phyloP scores from a whole-genome alignment of 768 basidiomycete species.

The Rhizopogon sp. region DNA sequence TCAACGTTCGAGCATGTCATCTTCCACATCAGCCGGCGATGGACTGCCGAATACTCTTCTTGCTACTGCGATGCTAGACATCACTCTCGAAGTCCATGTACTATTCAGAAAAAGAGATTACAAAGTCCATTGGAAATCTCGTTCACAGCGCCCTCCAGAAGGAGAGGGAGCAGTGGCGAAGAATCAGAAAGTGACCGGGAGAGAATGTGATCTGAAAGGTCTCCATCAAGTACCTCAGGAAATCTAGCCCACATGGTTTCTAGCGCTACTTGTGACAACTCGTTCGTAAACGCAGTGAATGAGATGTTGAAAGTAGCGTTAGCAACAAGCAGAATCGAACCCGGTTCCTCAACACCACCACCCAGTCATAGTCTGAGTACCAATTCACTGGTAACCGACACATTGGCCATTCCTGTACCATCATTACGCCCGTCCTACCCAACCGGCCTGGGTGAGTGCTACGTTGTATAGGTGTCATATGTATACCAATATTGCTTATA shows the following conservation, averaged over 20 bases:
- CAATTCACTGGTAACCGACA: slow-evolving; percentile 38
- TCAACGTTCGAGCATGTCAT: slow-evolving; percentile 40
- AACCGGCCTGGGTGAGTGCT: slow-evolving; percentile 45
- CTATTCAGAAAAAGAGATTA: slow-evolving; percentile 50
- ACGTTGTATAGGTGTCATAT: slow-evolving; percentile 2
- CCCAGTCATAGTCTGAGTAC: slow-evolving; percentile 38
- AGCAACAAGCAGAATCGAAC: too few relatives aligned
- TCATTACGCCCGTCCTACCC: slow-evolving; percentile 44
- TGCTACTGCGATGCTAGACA: slow-evolving; percentile 61
- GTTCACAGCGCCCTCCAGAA: too few relatives aligned
- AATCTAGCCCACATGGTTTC: too few relatives aligned
- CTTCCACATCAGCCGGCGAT: slow-evolving; percentile 46
- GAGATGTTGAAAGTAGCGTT: too few relatives aligned
- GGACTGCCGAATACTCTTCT: slow-evolving; percentile 45
- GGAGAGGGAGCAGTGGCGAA: too few relatives aligned
- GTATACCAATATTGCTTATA: slow-evolving; percentile 24
- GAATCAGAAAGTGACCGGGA: too few relatives aligned
- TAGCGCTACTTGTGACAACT: too few relatives aligned
- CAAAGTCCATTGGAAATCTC: too few relatives aligned
- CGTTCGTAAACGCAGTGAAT: too few relatives aligned
- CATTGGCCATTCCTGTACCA: slow-evolving; percentile 18
- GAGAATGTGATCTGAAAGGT: too few relatives aligned
- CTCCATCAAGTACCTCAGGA: too few relatives aligned
- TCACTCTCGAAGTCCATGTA: slow-evolving; percentile 31
- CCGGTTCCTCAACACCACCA: too few relatives aligned